Evolutionary conservation across 768 basidiomycete species (phyloP).

Genomic region (Dioszegia crocea): DNA sequence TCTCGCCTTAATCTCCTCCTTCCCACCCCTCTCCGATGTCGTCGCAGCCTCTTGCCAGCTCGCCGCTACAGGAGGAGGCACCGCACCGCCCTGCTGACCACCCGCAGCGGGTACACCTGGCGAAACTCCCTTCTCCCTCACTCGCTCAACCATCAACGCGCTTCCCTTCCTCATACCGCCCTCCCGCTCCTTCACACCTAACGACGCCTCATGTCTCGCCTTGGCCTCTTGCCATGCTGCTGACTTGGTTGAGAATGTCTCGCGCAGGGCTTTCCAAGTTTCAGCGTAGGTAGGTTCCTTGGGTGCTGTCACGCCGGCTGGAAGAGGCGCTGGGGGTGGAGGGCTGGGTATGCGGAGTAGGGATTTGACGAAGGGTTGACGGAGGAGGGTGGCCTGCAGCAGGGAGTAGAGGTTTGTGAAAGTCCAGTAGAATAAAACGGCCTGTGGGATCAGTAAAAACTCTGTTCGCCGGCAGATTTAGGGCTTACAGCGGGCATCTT

Average conservation of each 20-base stretch:
- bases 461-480: too few relatives aligned
- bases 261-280: conserved; percentile 18
- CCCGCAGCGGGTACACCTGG: neutral
- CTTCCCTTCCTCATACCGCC: conserved; percentile 9
- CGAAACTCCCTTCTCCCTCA: conserved; percentile 11
- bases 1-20: conserved; percentile 10
- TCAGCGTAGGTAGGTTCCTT: conserved; percentile 24
- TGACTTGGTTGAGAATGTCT: neutral
- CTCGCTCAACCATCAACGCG: conserved; percentile 10
- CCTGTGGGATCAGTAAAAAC: conserved; percentile 50
- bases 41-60: conserved; percentile 10
- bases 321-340: conserved; percentile 16
- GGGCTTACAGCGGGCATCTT: conserved; percentile 61
- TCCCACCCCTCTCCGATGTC: neutral
- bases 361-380: conserved; percentile 32
- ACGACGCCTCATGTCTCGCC: conserved; percentile 1
- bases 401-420: conserved; percentile 57
- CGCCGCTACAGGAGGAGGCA: neutral
- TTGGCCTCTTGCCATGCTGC: conserved; percentile 8
- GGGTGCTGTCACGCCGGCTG: conserved; percentile 1
- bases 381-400: conserved; percentile 57
- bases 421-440: conserved; percentile 60
- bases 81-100: neutral
- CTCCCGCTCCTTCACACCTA: conserved; percentile 8
- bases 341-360: conserved; percentile 32